Conservation (phyloP, 371 early-diverging fungal species). For the Sporodiniella umbellata region DNA sequence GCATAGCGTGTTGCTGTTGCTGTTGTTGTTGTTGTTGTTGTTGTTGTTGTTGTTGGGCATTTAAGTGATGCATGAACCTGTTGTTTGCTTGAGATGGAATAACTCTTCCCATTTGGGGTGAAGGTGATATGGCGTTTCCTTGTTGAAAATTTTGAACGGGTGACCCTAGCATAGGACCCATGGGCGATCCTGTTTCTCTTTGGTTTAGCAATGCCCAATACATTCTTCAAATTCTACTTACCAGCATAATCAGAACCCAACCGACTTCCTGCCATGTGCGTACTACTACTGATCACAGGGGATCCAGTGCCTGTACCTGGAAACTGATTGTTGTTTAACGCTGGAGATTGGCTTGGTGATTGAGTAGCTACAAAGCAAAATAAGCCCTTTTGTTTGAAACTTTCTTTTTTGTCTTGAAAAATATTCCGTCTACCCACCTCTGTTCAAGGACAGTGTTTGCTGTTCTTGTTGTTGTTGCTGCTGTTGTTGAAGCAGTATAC, state of each 20-base stretch:
- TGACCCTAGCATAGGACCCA: slow-evolving; percentile 26
- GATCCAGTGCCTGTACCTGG: slow-evolving; percentile 23
- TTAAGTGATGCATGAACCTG: slow-evolving; percentile 32
- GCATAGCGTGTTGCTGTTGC: slow-evolving; percentile 3
- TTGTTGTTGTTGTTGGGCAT: slow-evolving; percentile 16
- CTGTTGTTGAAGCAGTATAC: slow-evolving; percentile 29
- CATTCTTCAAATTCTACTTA: slow-evolving; percentile 4
- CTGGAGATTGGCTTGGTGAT: slow-evolving; percentile 46
- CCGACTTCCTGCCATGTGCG: slow-evolving; percentile 28
- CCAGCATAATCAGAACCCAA: slow-evolving; percentile 31
- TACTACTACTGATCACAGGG: slow-evolving; percentile 30
- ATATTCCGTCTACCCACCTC: slow-evolving; percentile 19
- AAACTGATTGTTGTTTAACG: slow-evolving; percentile 31
- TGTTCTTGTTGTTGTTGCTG: slow-evolving; percentile 22
- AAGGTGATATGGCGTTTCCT: slow-evolving; percentile 23
- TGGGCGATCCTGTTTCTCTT: slow-evolving; percentile 23
- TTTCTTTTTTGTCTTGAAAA: neutral
- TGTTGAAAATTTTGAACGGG: slow-evolving; percentile 27
- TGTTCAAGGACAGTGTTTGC: slow-evolving; percentile 27
- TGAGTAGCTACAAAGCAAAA: slow-evolving; percentile 28
- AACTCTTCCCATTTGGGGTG: slow-evolving; percentile 32
- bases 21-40: slow-evolving; percentile 19
- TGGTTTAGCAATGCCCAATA: neutral
- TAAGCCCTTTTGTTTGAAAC: neutral
- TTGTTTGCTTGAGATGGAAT: slow-evolving; percentile 39